Base-by-base conservation (phyloP, 257 asterid species). In the Linaria vulgaris region DNA sequence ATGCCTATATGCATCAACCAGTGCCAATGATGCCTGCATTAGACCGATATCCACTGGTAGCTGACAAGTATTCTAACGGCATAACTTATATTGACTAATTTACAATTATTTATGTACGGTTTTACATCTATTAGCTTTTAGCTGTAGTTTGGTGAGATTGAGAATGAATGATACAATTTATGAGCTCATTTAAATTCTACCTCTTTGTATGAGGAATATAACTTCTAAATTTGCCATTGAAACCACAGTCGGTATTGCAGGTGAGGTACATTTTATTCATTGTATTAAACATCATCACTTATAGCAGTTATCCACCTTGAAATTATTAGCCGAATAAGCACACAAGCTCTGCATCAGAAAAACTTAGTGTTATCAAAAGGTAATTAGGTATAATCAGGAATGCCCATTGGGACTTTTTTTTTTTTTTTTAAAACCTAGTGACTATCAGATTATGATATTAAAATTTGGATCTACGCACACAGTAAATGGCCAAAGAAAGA, bases 1-100 rank as follows among this genome's bases (percentile, higher is more conserved):
- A 68, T 56, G 38, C 16, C 57, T 47, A 68, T 68, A 16, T 70
- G 52, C 75, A 79, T 47, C 82, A 59, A 37, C 54, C 64, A 5
- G 23, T 56, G 62, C 71, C 44, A 20, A 57, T 56, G 63, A 39
- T 60, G 71, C 19, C 49, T 43, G 72, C 79, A 56, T 54, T 51
- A 19, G 54, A 76, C 51, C 54, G 63, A 56, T 56, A 64, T 54
- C 49, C 68, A 17, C 57, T 66, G 12, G 30, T 41, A 50, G 30
- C 54, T 39, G 57, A 39, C 30, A 58, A 38, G 56, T 49, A 25
- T 3, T 27, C 34, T 27, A 27, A 27, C 6, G 34, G 34, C 34
- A 6, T 9, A 52, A 38, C 60, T 64, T 47, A 55, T 25, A 17
- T 9, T 48, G 39, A n/a, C 16, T 39, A 3, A 30, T 9, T 39